Conservation (phyloP, 345 rosid genomes). For the Turritis glabra region DNA sequence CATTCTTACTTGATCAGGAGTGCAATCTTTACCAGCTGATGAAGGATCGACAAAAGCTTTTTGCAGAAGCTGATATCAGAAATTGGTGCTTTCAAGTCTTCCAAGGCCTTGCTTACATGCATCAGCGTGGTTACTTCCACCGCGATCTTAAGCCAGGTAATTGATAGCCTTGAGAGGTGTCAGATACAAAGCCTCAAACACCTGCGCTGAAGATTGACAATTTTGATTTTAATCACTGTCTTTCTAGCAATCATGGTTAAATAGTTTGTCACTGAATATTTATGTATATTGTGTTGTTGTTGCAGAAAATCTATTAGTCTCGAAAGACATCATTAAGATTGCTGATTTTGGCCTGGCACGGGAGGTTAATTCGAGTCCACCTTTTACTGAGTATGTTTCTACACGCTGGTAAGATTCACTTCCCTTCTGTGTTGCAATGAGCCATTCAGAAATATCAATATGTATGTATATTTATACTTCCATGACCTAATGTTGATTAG, state of each 20-base stretch:
- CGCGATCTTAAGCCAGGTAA: constrained; percentile 99
- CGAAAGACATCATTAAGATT: constrained; percentile 75
- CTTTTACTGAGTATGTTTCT: constrained; percentile 89
- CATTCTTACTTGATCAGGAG: constrained; percentile 53
- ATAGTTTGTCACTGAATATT: neutral
- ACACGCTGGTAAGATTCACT: constrained; percentile 79
- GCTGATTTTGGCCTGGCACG: constrained; percentile 99
- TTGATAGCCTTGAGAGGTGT: constrained; percentile 17
- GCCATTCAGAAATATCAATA: constrained; percentile 1
- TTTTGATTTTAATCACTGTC: neutral
- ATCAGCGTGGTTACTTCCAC: constrained; percentile 94
- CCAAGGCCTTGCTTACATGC: constrained; percentile 94
- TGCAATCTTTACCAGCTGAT: constrained; percentile 92
- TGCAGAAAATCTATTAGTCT: constrained; percentile 83
- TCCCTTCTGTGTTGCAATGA: neutral
- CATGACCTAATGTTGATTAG: neutral
- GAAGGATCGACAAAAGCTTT: constrained; percentile 75
- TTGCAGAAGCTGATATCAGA: constrained; percentile 75
- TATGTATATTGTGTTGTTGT: constrained; percentile 15
- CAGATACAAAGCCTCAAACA: neutral
- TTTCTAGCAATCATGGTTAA: neutral
- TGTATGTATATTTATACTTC: neutral
- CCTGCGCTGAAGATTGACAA: neutral
- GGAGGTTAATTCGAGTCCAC: constrained; percentile 86
- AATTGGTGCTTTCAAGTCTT: constrained; percentile 99